Conservation (phyloP, 108 stramenopile genomes). For the Parietichytrium sp. region DNA sequence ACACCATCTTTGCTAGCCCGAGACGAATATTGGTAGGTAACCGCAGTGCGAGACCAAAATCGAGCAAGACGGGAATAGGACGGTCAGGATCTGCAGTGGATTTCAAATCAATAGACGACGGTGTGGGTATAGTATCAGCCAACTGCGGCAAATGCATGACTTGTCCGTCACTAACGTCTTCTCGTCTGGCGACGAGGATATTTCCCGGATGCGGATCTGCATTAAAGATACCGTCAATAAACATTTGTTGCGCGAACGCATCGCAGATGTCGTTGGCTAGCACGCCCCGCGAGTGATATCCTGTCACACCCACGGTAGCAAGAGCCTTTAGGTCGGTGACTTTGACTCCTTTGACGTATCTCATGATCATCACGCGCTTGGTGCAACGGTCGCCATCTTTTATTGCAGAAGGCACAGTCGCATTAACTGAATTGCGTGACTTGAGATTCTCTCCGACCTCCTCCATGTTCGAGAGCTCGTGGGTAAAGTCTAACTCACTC, state of each 20-base stretch:
- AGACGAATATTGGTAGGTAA: constrained; percentile 39
- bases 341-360: constrained; percentile 66
- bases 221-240: constrained; percentile 66
- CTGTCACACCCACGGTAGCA: constrained; percentile 29
- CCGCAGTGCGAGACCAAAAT: constrained; percentile 63
- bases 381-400: constrained; percentile 42
- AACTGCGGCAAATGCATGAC: background rate
- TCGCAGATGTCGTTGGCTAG: constrained; percentile 59
- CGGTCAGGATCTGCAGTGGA: background rate
- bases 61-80: constrained; percentile 52
- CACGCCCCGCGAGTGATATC: constrained; percentile 47
- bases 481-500: constrained; percentile 62
- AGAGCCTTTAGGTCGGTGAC: constrained; percentile 47
- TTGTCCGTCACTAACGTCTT: background rate
- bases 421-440: background rate
- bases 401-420: constrained; percentile 57
- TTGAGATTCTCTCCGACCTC: constrained; percentile 45
- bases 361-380: constrained; percentile 69
- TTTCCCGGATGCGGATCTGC: constrained; percentile 76
- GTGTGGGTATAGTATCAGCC: background rate
- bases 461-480: constrained; percentile 54
- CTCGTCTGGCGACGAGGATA: constrained; percentile 54
- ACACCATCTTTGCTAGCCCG: constrained; percentile 47
- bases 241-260: constrained; percentile 70
- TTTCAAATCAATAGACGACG: background rate